phyloP scores from a whole-genome alignment of 129 eudicot genomes.

The Flaveria sonorensis region DNA sequence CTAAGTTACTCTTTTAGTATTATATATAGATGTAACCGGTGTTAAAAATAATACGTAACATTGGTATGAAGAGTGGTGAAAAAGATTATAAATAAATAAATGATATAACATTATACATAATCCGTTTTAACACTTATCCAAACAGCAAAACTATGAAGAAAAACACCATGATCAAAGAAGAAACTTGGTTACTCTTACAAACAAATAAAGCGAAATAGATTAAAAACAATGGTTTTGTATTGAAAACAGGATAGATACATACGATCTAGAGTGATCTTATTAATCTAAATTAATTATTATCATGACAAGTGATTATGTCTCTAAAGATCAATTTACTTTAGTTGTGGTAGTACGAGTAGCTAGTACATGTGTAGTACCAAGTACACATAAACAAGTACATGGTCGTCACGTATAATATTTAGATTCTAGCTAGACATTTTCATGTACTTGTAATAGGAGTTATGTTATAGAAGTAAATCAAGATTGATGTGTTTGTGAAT shows the following conservation, averaged over 20 bases:
- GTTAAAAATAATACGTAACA: too few relatives aligned
- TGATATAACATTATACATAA: too few relatives aligned
- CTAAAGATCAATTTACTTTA: not conserved
- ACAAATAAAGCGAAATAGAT: too few relatives aligned
- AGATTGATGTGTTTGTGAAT: constrained; percentile 35
- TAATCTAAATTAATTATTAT: not conserved
- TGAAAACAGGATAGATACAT: not conserved
- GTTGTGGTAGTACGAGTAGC: constrained; percentile 10
- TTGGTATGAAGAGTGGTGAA: too few relatives aligned
- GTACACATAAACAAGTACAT: constrained; percentile 4
- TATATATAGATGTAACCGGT: too few relatives aligned
- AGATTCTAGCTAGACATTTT: not conserved
- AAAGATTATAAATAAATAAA: too few relatives aligned
- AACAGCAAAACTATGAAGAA: too few relatives aligned
- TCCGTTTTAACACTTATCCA: too few relatives aligned
- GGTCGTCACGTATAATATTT: not conserved
- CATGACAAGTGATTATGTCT: not conserved
- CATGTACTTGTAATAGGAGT: not conserved
- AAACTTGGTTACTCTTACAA: not conserved
- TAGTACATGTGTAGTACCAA: constrained; percentile 20
- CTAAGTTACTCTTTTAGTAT: too few relatives aligned
- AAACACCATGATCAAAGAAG: not conserved
- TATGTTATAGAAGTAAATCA: constrained; percentile 6
- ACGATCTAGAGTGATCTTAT: not conserved
- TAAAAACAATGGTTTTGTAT: not conserved